Evolutionary conservation across 2,329 filamentous ascomycete genomes (phyloP).

Genomic region (Pleomassaria siparia): DNA sequence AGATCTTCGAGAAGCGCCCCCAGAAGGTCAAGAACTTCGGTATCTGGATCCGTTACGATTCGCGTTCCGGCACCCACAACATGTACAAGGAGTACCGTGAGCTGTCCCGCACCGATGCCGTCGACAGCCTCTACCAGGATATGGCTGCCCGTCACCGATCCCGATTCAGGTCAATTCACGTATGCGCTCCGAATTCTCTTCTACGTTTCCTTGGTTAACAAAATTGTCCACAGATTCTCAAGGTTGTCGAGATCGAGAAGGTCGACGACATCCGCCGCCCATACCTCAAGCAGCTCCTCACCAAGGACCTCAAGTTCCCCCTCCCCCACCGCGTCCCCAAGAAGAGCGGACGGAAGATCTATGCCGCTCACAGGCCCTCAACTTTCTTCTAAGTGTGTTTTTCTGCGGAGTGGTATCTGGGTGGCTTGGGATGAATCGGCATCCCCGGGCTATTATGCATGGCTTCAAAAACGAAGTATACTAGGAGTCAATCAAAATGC

Average conservation of each 20-base stretch:
- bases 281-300: conserved; percentile 98
- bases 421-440: conserved; percentile 41
- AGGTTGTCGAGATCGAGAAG: conserved; percentile 97
- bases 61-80: conserved; percentile 99
- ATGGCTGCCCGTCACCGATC: conserved; percentile 99
- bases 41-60: conserved; percentile 99
- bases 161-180: conserved; percentile 97
- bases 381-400: conserved; percentile 85
- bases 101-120: conserved; percentile 92
- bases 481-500: conserved; percentile 48
- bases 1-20: conserved; percentile 99
- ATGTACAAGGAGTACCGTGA: conserved; percentile 99
- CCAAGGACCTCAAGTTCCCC: conserved; percentile 96
- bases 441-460: conserved; percentile 44
- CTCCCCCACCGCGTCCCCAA: conserved; percentile 94
- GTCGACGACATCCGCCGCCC: conserved; percentile 91
- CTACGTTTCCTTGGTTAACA: neutral
- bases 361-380: conserved; percentile 87
- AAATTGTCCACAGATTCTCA: conserved; percentile 72
- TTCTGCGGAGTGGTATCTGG: conserved; percentile 35
- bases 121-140: conserved; percentile 97
- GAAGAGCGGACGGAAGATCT: conserved; percentile 83
- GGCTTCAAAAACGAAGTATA: conserved; percentile 46
- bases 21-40: conserved; percentile 99
- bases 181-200: conserved; percentile 62